Evolutionary conservation across 768 basidiomycete species (phyloP), one percentile per base, ranked within the genome.

Genomic region (Amanita rubescens): DNA sequence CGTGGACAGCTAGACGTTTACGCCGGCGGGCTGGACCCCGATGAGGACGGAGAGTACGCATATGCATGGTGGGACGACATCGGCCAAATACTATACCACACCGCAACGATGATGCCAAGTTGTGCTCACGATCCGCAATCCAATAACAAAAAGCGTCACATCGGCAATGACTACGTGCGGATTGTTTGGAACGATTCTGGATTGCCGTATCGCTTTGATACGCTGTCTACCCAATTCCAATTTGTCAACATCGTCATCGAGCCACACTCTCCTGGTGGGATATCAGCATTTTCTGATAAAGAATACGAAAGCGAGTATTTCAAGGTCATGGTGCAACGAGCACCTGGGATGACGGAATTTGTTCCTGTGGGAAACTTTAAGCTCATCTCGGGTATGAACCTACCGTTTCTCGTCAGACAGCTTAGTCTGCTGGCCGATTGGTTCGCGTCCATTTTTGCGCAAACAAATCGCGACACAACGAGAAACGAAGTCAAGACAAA

Each of bases 1-100:
- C 84, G 91, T 15, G 92, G 90, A 9, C 93, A 95, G 66, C 77
- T 87, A 9, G 94, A 95, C 63, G 84, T 98, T 15, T 96, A 94
- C 66, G 88, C 89, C 2, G 96, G 94, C 7, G 91, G 93, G 3
- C 76, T 98, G 22, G 87, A 93, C 63, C 83, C 91, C 7, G 90
- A 93, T 56, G 82, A 88, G 61, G 94, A 99, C 62, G 96, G 96
- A 12, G 89, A 94, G 67, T 96, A 94, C 63, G 91, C 95, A 0
- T 98, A 98, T 64, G 93, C 94, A 0, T 99, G 95, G 94, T 96
- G 94, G 91, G 94, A 98, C 66, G 94, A 97, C 62, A 94, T 97
- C 47, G 84, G 88, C 3, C 94, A 98, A 65, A 82, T 96, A 56
- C 77, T 97, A 51, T 99, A 90, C 66, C 96, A 98, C 68, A 87